Conservation (phyloP, 176 grass and related monocot genomes). For the Pontederia paniculata region DNA sequence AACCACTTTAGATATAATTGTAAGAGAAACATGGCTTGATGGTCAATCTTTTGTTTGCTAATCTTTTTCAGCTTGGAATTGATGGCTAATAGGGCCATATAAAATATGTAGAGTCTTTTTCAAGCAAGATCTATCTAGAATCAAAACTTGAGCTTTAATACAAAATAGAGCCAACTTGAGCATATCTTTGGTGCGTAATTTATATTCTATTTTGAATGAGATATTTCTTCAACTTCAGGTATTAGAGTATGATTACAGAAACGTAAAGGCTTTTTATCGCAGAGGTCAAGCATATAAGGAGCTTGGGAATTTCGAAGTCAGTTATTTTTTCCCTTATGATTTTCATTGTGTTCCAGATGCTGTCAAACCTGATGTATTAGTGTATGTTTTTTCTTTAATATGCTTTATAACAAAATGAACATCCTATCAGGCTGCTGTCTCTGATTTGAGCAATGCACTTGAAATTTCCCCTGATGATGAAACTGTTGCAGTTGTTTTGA, state of each 20-base stretch:
- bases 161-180: too few relatives aligned
- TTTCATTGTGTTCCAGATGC: not conserved
- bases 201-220: conserved; percentile 2
- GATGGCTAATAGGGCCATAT: too few relatives aligned
- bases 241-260: conserved; percentile 52
- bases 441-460: conserved; percentile 69
- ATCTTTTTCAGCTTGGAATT: too few relatives aligned
- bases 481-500: conserved; percentile 79
- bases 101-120: too few relatives aligned
- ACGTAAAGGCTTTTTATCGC: conserved; percentile 94
- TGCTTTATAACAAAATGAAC: not conserved
- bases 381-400: not conserved
- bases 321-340: not conserved
- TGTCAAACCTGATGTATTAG: not conserved
- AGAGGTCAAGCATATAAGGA: conserved; percentile 91
- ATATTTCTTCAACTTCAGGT: conserved; percentile 42
- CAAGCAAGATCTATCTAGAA: too few relatives aligned
- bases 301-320: conserved; percentile 67
- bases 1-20: too few relatives aligned
- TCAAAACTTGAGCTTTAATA: too few relatives aligned
- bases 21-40: too few relatives aligned
- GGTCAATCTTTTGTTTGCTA: too few relatives aligned
- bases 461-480: conserved; percentile 82
- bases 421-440: conserved; percentile 58
- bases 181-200: not conserved